Percentiles rank a stretch among this genome's conserved stretches.
Conservation (phyloP, 1,139 yeast genomes). For the Blastobotrys apis region DNA sequence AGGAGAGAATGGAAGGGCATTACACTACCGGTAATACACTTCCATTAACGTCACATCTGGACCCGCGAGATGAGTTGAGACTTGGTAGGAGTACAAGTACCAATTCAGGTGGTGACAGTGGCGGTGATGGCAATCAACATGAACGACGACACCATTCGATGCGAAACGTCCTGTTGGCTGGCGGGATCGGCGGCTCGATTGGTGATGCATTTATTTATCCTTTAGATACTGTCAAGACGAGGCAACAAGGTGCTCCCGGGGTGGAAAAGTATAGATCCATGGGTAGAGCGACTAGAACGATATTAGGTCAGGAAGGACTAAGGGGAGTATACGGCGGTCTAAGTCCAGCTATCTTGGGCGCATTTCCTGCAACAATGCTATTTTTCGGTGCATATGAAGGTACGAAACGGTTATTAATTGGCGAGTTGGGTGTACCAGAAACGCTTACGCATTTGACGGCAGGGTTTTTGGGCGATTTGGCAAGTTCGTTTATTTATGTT, state of each 20-base stretch:
- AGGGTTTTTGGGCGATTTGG: slow-evolving; percentile 88
- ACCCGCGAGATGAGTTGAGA: background rate
- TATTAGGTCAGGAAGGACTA: slow-evolving; percentile 77
- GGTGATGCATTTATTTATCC: slow-evolving; percentile 96
- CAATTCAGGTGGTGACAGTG: background rate
- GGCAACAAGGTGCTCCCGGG: slow-evolving; percentile 88
- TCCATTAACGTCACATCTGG: slow-evolving; percentile 10
- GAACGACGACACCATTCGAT: slow-evolving; percentile 12
- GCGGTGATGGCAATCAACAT: background rate
- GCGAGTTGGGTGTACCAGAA: slow-evolving; percentile 62
- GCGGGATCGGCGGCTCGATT: slow-evolving; percentile 90
- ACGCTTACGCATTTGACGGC: slow-evolving; percentile 76
- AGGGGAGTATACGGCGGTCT: slow-evolving; percentile 90
- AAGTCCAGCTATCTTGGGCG: slow-evolving; percentile 81
- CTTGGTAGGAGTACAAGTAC: background rate
- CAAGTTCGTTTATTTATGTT: slow-evolving; percentile 88
- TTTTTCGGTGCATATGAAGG: slow-evolving; percentile 88
- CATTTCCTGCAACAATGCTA: slow-evolving; percentile 84
- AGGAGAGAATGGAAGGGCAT: slow-evolving; percentile 9
- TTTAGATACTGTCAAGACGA: slow-evolving; percentile 88
- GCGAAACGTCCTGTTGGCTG: slow-evolving; percentile 48
- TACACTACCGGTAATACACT: slow-evolving; percentile 13
- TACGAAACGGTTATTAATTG: slow-evolving; percentile 65
- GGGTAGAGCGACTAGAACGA: slow-evolving; percentile 66
- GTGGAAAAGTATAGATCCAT: slow-evolving; percentile 63